A percentile compares a stretch with the other conserved stretches of the same genome.
Evolutionary conservation across 768 basidiomycete species (phyloP).

Genomic region (Trametopsis cervina): DNA sequence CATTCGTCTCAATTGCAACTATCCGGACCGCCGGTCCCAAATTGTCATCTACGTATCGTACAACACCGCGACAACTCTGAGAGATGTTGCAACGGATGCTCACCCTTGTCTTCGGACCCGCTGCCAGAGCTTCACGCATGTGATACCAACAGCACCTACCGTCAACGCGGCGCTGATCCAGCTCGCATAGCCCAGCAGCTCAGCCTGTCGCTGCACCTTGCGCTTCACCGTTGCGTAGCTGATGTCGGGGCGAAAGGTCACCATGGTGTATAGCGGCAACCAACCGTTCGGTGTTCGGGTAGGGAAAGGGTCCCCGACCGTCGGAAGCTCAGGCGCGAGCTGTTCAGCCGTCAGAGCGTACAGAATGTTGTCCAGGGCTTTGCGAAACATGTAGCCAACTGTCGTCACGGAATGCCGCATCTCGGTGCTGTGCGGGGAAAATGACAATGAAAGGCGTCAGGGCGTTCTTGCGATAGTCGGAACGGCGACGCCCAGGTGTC

Average conservation of each 20-base stretch:
- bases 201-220: slow-evolving; percentile 65
- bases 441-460: too few species aligned
- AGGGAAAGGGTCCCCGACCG: slow-evolving; percentile 27
- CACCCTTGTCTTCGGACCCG: too few species aligned
- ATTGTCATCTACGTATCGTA: slow-evolving; percentile 17
- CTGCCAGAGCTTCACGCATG: slow-evolving; percentile 25
- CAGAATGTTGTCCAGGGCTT: slow-evolving; percentile 71
- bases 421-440: slow-evolving; percentile 56
- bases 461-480: neutral
- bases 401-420: slow-evolving; percentile 93
- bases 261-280: slow-evolving; percentile 95
- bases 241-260: slow-evolving; percentile 95
- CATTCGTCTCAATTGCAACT: slow-evolving; percentile 7
- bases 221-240: slow-evolving; percentile 77
- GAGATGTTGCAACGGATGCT: too few species aligned
- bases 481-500: neutral
- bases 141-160: slow-evolving; percentile 35
- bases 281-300: slow-evolving; percentile 61
- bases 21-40: slow-evolving; percentile 11
- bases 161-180: slow-evolving; percentile 41
- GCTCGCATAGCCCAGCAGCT: slow-evolving; percentile 44
- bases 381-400: slow-evolving; percentile 68
- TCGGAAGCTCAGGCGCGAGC: slow-evolving; percentile 40
- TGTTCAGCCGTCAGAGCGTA: slow-evolving; percentile 52
- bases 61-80: too few species aligned